Conservation (phyloP, 2,329 filamentous ascomycete genomes). For the Pseudogymnoascus sp. region DNA sequence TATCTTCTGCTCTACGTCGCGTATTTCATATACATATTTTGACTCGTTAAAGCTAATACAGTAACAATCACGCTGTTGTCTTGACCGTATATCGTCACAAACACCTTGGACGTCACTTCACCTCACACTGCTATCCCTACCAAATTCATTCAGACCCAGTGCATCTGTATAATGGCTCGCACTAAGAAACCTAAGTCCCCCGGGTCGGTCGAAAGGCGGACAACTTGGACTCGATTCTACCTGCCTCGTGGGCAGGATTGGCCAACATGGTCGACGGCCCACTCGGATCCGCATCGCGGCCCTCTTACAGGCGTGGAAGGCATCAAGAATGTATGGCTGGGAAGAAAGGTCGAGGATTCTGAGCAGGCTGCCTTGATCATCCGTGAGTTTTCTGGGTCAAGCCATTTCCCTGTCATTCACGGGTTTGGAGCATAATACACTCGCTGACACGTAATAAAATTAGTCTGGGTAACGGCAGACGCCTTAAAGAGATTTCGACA, state of each 20-base stretch:
- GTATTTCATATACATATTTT: neutral
- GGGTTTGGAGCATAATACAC: no score
- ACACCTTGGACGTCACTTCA: no score
- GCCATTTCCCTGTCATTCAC: no score
- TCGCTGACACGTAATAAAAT: no score
- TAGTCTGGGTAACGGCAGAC: neutral
- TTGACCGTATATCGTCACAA: no score
- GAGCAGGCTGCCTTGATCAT: constrained; percentile 22
- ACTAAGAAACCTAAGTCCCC: neutral
- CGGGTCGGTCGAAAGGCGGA: no score
- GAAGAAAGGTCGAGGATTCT: constrained; percentile 22
- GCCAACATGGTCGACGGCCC: constrained; percentile 20
- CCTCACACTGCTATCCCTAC: no score
- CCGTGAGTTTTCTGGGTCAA: neutral
- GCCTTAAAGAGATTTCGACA: neutral
- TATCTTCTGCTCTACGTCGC: neutral
- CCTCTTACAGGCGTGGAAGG: neutral
- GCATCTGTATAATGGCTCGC: neutral
- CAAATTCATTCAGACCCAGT: no score
- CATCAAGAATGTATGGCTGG: constrained; percentile 28
- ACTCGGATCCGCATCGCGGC: constrained; percentile 14
- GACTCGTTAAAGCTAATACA: no score
- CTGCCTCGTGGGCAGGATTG: constrained; percentile 20
- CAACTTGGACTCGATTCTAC: constrained; percentile 21
- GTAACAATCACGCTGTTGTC: no score